Base-by-base conservation (phyloP, 495 filamentous ascomycete species). In the Penicillium riverlandense region DNA sequence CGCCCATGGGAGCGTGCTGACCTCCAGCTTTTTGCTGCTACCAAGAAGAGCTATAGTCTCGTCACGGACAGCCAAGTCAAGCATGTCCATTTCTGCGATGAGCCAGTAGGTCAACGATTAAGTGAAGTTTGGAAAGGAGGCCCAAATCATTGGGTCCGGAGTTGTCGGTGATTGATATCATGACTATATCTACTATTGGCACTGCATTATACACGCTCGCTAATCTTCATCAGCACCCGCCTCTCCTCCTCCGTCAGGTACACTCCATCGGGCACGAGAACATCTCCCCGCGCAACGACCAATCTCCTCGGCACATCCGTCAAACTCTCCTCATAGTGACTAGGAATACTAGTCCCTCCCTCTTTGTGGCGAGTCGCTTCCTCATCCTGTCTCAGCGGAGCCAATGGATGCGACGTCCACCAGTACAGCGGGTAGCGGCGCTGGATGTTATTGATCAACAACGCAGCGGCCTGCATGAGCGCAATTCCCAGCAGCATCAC, bases 391-490 rank as follows among this genome's bases (percentile, higher is more conserved):
- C n/a, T 1, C 41, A 34, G 9, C 40, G 43, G 1, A 32, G 52
- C 42, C 8, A 72, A 46, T n/a, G 61, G 53, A 11, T 57, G 53
- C 6, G 67, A 50, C 6, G 70, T 71, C 67, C 68, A 71, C 89
- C 90, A 96, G 55, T 85, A 94, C 11, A 80, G 54, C 1, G 90
- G 90, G 52, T 80, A 96, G 37, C 78, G 74, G 16, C 88, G 69
- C 55, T 84, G 78, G 11, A 90, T 65, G 52, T 95, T 95, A 50
- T 90, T 90, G 35, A 90, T 53, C 11, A 91, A 34, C 40, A 86
- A 62, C 0, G 84, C 87, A 0, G 80, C 74, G 1, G 52, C 57
- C 36, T 85, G 63, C 79, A 92, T 88, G 35, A 95, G 51, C 1
- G 51, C 55, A 33, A 74, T 77, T 0, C 80, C 83, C 29, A 91